These are phyloP conservation scores for Hericium rajendrae DNA, from an alignment of 768 basidiomycete genomes.

Conservation along the genomic window DNA sequence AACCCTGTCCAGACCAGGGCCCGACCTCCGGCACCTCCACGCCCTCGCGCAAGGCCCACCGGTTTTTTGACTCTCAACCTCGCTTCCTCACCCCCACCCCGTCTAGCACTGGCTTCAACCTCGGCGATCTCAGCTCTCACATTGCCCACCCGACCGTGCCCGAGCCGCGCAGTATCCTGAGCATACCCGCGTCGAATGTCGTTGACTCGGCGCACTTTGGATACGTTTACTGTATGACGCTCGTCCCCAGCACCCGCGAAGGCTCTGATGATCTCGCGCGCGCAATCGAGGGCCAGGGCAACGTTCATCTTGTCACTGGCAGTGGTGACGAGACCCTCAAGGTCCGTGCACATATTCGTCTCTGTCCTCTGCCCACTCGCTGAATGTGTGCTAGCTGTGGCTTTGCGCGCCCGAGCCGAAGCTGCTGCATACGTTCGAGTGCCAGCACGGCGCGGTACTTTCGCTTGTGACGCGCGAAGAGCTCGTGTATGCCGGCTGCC, in stretches of 20 bases:
- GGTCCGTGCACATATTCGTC: constrained; percentile 27
- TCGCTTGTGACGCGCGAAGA: constrained; percentile 66
- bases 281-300: constrained; percentile 14
- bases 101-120: neutral
- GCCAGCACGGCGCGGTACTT: constrained; percentile 73
- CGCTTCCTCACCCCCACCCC: constrained; percentile 27
- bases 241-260: constrained; percentile 31
- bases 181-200: constrained; percentile 60
- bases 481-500: constrained; percentile 86
- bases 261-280: constrained; percentile 25
- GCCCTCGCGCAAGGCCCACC: constrained; percentile 49
- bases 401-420: constrained; percentile 36
- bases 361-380: neutral
- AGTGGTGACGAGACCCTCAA: constrained; percentile 90
- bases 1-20: neutral
- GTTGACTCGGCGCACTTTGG: constrained; percentile 90
- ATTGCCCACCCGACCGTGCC: constrained; percentile 16
- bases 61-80: constrained; percentile 89
- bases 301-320: constrained; percentile 64
- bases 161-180: constrained; percentile 31
- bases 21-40: constrained; percentile 15
- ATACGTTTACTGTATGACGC: constrained; percentile 80
- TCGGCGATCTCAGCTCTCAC: constrained; percentile 15
- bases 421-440: constrained; percentile 58
- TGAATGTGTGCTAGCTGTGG: constrained; percentile 46